Evolutionary conservation across 441 rosid genomes (phyloP).

Genomic region (Corymbia citriodora): DNA sequence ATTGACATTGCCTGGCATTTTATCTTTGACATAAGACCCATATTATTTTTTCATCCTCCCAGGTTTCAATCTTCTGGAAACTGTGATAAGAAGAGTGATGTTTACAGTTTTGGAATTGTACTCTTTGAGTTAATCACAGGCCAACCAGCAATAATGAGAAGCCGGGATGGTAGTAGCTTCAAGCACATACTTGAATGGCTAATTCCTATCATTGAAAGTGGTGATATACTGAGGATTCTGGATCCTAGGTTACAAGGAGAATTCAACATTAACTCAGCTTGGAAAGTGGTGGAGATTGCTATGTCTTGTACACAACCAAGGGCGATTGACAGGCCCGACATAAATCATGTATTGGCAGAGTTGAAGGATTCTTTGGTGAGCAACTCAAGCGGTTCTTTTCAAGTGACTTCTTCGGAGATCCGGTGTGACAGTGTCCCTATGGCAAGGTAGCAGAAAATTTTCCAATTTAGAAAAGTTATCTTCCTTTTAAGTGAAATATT

Average conservation of each 20-base stretch:
- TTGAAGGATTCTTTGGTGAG: no score
- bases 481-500: no score
- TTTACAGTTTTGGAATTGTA: not conserved
- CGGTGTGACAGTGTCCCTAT: no score
- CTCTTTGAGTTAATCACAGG: not conserved
- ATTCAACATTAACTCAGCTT: not conserved
- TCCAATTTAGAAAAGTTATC: no score
- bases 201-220: not conserved
- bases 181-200: not conserved
- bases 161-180: not conserved
- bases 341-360: no score
- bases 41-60: not conserved
- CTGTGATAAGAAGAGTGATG: not conserved
- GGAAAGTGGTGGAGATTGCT: not conserved
- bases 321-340: no score
- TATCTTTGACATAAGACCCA: not conserved
- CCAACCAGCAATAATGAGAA: not conserved
- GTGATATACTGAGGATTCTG: not conserved
- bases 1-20: not conserved
- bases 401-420: no score
- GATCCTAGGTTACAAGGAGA: not conserved
- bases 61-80: not conserved
- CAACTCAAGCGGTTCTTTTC: no score
- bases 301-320: no score
- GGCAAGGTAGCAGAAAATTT: no score